Evolutionary conservation across 106 monocot genomes (phyloP).

Genomic region (Xerophyta viscosa): DNA sequence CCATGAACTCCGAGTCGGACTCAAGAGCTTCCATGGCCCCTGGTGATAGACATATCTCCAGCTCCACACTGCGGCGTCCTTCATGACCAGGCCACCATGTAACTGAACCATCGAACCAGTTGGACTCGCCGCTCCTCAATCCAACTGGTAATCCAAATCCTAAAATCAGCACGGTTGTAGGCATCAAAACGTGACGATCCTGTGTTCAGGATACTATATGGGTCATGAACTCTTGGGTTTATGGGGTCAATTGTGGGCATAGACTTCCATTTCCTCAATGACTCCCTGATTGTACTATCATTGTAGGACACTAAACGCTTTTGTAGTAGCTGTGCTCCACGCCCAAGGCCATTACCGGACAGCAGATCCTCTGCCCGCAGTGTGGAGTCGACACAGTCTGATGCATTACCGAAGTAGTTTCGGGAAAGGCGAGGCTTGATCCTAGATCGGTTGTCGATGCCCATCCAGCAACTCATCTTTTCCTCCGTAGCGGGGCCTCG

Average conservation of each 20-base stretch:
- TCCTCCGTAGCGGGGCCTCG: background rate
- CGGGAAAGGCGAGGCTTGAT: too few species aligned
- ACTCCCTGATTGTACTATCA: background rate
- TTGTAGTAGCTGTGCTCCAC: background rate
- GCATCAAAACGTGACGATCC: background rate
- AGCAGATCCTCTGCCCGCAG: background rate
- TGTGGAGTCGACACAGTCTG: too few species aligned
- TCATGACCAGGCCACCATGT: background rate
- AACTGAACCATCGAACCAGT: background rate
- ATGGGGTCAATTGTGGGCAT: too few species aligned
- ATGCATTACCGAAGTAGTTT: too few species aligned
- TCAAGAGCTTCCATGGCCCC: background rate
- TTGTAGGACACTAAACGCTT: background rate
- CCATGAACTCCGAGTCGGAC: slow-evolving; percentile 1
- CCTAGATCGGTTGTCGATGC: background rate
- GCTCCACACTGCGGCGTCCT: background rate
- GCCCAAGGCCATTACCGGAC: background rate
- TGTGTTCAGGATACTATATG: background rate
- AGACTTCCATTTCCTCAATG: too few species aligned
- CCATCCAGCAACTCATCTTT: background rate
- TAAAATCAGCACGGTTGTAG: background rate
- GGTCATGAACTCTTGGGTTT: background rate
- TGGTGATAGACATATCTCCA: background rate
- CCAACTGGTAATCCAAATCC: background rate
- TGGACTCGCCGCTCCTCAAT: background rate